Evolutionary conservation across 805 yeast species (phyloP).

Genomic region (Ogataea neopini): DNA sequence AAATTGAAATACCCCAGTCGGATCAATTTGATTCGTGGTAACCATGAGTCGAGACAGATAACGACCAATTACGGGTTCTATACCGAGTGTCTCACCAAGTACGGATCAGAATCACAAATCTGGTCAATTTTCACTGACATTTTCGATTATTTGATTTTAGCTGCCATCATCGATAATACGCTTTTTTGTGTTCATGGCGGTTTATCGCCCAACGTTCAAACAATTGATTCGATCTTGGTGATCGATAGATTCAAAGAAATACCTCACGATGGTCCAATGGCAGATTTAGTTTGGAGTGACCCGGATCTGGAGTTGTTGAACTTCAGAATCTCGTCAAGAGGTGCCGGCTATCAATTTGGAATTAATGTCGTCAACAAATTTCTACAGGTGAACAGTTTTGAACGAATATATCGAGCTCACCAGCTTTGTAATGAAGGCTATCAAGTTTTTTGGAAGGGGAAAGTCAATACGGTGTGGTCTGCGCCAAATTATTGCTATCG

Average conservation of each 20-base stretch:
- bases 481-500: constrained; percentile 98
- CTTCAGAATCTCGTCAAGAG: constrained; percentile 88
- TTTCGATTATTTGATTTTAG: constrained; percentile 85
- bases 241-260: constrained; percentile 92
- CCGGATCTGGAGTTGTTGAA: constrained; percentile 84
- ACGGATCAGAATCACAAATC: constrained; percentile 68
- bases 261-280: constrained; percentile 99
- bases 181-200: constrained; percentile 98
- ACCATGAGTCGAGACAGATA: constrained; percentile 95
- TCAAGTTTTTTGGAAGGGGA: constrained; percentile 86
- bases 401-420: constrained; percentile 88
- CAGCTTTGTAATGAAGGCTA: constrained; percentile 96
- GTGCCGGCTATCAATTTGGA: constrained; percentile 98
- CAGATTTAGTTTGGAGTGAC: constrained; percentile 97
- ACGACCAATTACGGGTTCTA: constrained; percentile 97
- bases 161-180: constrained; percentile 86
- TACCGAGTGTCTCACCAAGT: constrained; percentile 89
- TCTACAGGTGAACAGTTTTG: constrained; percentile 71
- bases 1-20: constrained; percentile 88
- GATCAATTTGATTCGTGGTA: constrained; percentile 83
- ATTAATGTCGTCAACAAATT: constrained; percentile 86
- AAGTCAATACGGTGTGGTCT: constrained; percentile 95
- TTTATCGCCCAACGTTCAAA: constrained; percentile 90
- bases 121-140: constrained; percentile 91
- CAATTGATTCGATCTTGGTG: constrained; percentile 85